phyloP scores from a whole-genome alignment of 371 early-diverging fungal species.

The Syncephalis plumigaleata region DNA sequence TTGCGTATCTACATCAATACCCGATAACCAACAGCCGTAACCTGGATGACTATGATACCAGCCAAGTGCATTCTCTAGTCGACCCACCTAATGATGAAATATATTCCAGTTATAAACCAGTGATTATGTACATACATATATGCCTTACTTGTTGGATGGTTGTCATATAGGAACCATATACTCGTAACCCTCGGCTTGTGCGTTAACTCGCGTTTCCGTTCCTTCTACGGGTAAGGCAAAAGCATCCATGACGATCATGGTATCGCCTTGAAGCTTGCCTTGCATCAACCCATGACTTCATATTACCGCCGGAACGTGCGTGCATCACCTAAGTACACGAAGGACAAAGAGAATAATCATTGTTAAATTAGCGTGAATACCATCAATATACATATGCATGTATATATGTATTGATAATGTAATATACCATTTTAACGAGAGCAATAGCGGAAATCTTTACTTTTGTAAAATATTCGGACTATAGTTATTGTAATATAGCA shows the following conservation, averaged over 20 bases:
- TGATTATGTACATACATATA: too few species aligned
- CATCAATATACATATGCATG: too few species aligned
- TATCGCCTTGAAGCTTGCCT: conserved; percentile 76
- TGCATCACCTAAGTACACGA: conserved; percentile 61
- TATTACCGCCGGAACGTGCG: conserved; percentile 87
- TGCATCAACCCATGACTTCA: conserved; percentile 99
- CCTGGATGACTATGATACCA: conserved; percentile 99
- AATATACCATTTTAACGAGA: conserved; percentile 83
- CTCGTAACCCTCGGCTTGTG: conserved; percentile 84
- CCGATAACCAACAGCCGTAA: conserved; percentile 97
- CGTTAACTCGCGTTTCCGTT: conserved; percentile 97
- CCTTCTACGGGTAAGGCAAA: conserved; percentile 97
- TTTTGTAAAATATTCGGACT: conserved; percentile 79
- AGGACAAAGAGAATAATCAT: not conserved
- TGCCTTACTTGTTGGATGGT: conserved; percentile 61
- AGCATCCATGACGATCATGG: conserved; percentile 89
- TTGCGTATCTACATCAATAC: conserved; percentile 94
- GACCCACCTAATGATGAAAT: conserved; percentile 45
- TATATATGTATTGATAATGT: not conserved
- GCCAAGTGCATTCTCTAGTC: conserved; percentile 85
- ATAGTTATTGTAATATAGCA: conserved; percentile 1
- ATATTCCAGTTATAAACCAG: not conserved
- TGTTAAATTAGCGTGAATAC: too few species aligned
- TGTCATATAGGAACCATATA: conserved; percentile 91
- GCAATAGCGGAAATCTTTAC: conserved; percentile 91